A percentile compares a stretch with the other conserved stretches of the same genome.
phyloP scores from a whole-genome alignment of 441 rosid genomes.

The Mallotus japonicus region DNA sequence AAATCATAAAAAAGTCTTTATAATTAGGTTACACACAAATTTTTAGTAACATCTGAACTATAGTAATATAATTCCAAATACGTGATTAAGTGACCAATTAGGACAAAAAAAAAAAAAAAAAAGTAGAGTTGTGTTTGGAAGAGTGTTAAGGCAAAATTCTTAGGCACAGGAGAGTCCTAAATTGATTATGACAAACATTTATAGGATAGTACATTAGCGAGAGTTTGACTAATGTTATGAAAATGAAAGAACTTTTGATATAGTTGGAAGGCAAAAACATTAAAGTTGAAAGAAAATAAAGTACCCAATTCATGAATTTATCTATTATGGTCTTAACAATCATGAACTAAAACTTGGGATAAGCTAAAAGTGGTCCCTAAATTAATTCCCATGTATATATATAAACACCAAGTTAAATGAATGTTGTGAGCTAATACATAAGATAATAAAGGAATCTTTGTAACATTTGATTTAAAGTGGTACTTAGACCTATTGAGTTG shows the following conservation, averaged over 20 bases:
- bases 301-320: not conserved
- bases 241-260: not conserved
- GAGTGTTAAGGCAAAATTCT: not conserved
- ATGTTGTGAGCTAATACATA: not conserved
- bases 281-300: not conserved
- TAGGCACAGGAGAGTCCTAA: not conserved
- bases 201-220: conserved; percentile 1
- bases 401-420: not conserved
- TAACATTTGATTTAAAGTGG: not conserved
- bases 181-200: conserved; percentile 4
- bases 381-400: not conserved
- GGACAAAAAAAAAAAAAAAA: not conserved
- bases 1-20: no score
- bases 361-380: conserved; percentile 2
- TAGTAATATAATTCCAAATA: no score
- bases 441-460: not conserved
- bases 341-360: not conserved
- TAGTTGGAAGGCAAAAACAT: not conserved
- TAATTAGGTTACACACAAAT: no score
- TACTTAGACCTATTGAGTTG: not conserved
- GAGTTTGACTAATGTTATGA: conserved; percentile 10
- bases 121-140: not conserved
- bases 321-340: not conserved
- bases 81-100: no score
- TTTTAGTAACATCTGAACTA: no score